Percentiles rank a stretch among this genome's conserved stretches.
These are phyloP conservation scores for Candida piceae DNA, from an alignment of 805 yeast species.

Conservation along the genomic window DNA sequence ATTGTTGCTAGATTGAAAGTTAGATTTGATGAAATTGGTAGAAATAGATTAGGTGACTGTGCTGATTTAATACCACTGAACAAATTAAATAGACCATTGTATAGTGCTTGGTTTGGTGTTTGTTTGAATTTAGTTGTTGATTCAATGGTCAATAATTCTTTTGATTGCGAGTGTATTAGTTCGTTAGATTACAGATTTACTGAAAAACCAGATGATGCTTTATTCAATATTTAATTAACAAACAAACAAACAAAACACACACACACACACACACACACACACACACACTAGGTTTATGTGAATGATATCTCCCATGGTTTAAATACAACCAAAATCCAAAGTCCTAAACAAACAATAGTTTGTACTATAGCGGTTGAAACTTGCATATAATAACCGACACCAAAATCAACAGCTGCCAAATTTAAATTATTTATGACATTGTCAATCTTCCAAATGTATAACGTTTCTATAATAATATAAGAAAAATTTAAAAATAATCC, in stretches of 20 bases:
- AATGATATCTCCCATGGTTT: constrained; percentile 14
- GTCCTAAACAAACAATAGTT: constrained; percentile 11
- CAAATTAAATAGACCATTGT: constrained; percentile 41
- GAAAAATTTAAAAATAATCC: constrained; percentile 8
- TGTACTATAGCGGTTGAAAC: constrained; percentile 9
- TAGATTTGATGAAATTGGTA: constrained; percentile 72
- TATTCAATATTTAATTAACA: constrained; percentile 23
- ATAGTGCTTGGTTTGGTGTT: constrained; percentile 73
- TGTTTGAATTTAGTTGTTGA: constrained; percentile 56
- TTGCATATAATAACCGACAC: constrained; percentile 16
- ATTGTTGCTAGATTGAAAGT: constrained; percentile 53
- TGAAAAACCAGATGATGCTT: constrained; percentile 52
- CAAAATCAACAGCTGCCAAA: constrained; percentile 15
- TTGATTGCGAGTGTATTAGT: constrained; percentile 44
- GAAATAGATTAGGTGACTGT: constrained; percentile 57
- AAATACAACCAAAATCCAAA: constrained; percentile 8
- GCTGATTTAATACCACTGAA: constrained; percentile 41
- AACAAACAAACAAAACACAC: too few relatives aligned
- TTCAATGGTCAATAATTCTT: constrained; percentile 36
- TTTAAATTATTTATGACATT: constrained; percentile 12
- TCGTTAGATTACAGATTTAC: constrained; percentile 64
- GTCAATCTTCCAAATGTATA: constrained; percentile 15
- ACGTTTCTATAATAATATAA: constrained; percentile 11
- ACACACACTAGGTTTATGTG: constrained; percentile 1
- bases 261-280: not conserved